Evolutionary conservation across 768 basidiomycete genomes (phyloP).

Genomic region (Amanita rimosa): DNA sequence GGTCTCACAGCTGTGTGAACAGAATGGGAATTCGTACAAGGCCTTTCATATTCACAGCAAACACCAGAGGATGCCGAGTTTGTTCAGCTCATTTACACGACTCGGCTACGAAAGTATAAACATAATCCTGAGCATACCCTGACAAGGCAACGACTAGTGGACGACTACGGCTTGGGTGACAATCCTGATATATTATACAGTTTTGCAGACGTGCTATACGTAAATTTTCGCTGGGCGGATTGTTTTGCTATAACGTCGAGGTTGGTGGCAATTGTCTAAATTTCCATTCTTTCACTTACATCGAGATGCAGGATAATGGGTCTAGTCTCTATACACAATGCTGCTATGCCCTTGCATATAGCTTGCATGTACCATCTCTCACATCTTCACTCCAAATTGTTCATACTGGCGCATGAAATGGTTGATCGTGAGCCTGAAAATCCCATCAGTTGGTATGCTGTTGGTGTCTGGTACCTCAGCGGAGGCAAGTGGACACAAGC

Average conservation of each 20-base stretch:
- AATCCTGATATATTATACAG: constrained; percentile 91
- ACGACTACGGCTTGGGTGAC: constrained; percentile 76
- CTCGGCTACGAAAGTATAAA: constrained; percentile 84
- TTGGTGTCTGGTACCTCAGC: constrained; percentile 92
- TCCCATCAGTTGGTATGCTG: constrained; percentile 95
- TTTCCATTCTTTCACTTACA: background rate
- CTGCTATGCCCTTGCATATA: constrained; percentile 88
- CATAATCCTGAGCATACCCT: constrained; percentile 74
- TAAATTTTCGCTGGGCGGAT: constrained; percentile 87
- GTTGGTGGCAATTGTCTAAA: constrained; percentile 23
- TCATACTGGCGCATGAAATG: constrained; percentile 93
- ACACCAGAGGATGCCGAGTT: constrained; percentile 85
- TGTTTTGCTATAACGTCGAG: constrained; percentile 82
- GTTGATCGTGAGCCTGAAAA: constrained; percentile 91
- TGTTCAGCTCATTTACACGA: constrained; percentile 85
- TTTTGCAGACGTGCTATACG: constrained; percentile 84
- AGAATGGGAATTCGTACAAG: constrained; percentile 97
- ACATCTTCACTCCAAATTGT: constrained; percentile 85
- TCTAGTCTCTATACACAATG: constrained; percentile 74
- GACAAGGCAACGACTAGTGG: constrained; percentile 67
- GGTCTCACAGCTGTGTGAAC: background rate
- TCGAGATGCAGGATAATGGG: constrained; percentile 58
- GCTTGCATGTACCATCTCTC: constrained; percentile 97
- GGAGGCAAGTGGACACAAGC: constrained; percentile 85
- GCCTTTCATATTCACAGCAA: constrained; percentile 73